Percentiles rank a stretch among this genome's conserved stretches.
These are phyloP conservation scores for Kwoniella shivajii DNA, from an alignment of 1,284 basidiomycete genomes.

Conservation along the genomic window DNA sequence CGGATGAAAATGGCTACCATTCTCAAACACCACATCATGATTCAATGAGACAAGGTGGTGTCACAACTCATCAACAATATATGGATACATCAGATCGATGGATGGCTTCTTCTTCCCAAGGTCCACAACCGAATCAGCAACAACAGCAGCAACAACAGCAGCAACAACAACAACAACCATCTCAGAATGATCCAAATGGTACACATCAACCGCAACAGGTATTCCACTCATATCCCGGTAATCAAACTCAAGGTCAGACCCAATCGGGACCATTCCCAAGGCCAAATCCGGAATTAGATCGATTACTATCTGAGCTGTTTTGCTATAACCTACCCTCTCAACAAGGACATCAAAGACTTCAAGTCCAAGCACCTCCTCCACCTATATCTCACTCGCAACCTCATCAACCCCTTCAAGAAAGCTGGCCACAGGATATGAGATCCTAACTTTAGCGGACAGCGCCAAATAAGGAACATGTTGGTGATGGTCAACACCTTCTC, in stretches of 20 bases:
- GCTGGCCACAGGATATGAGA: slow-evolving; percentile 4
- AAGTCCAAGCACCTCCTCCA: not conserved
- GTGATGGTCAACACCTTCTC: too few species aligned
- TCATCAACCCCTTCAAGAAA: not conserved
- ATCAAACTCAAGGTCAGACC: not conserved
- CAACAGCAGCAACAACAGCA: not conserved
- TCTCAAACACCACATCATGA: not conserved
- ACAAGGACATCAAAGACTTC: slow-evolving; percentile 1
- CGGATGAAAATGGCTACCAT: not conserved
- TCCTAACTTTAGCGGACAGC: not conserved
- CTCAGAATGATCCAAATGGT: not conserved
- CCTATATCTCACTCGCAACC: not conserved
- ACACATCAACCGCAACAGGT: not conserved
- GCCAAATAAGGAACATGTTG: too few species aligned
- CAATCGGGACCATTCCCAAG: not conserved
- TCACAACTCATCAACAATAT: slow-evolving; percentile 26
- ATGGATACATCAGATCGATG: slow-evolving; percentile 44
- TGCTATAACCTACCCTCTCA: slow-evolving; percentile 13
- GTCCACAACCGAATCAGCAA: not conserved
- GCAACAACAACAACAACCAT: not conserved
- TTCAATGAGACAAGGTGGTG: not conserved
- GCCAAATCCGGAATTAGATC: slow-evolving; percentile 19
- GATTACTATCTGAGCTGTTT: slow-evolving; percentile 27
- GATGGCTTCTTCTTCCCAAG: slow-evolving; percentile 32
- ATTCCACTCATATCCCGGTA: not conserved